Base-by-base conservation (phyloP, 768 basidiomycete genomes). In the Asterophora parasitica region DNA sequence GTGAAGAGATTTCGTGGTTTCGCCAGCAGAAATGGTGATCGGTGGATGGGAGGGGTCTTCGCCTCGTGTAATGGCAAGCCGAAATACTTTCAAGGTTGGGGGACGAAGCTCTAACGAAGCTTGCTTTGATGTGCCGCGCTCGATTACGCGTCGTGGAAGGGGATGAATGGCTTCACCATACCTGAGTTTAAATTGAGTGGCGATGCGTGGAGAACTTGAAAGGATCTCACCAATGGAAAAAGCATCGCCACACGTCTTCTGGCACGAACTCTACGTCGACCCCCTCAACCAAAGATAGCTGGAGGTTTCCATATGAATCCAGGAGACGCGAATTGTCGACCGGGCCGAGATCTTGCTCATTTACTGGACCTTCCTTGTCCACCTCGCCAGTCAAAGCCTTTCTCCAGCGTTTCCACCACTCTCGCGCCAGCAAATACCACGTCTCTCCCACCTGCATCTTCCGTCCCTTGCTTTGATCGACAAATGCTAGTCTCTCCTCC, bases 211-310 rank as follows among this genome's bases (percentile, higher is more conserved):
- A 36, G n/a, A 49, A 63, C 44, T 15, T 28, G 28, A 28, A 23
- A 27, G 13, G 35, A 26, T 30, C 40, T 74, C 83, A 91, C 94
- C 92, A 92, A 42, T 72, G 53, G 7, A 72, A 65, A 32, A 96
- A 74, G 15, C 75, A 69, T 16, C 71, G 59, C 93, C 92, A 95
- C 16, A 81, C 82, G 19, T 75, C 73, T 49, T 74, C 69, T 1
- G 91, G 88, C 3, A 96, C 73, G 55, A 81, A 86, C 61, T 89
- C 85, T 43, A 86, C 77, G 60, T 96, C 77, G 23, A 79, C 61
- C 16, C 81, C 78, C 58, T 92, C 88, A 20, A 68, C 52, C 12
- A 85, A 61, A 15, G 66, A 60, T 17, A 59, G 51, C 19, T 62
- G 68, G 49, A 86, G 67, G 50, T 70, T 69, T 36, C 77, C 79